These are phyloP conservation scores for Talaromyces sp. DNA, from an alignment of 2,329 filamentous ascomycete genomes.

Conservation along the genomic window DNA sequence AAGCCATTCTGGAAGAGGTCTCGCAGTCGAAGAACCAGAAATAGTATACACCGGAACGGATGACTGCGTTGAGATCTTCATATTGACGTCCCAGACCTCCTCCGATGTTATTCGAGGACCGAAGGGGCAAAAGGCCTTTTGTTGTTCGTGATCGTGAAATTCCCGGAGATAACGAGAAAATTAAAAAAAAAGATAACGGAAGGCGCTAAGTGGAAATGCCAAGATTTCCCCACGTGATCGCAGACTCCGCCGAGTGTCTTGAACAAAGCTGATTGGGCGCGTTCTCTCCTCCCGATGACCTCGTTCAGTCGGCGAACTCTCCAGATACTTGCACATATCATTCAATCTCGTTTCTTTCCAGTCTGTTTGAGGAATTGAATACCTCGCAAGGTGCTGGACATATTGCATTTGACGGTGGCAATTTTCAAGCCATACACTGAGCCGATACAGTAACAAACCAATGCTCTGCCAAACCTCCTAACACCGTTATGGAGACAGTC, in stretches of 20 bases:
- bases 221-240: slow-evolving; percentile 20
- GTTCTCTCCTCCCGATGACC: slow-evolving; percentile 14
- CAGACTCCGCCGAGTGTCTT: slow-evolving; percentile 13
- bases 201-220: slow-evolving; percentile 7
- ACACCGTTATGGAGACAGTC: slow-evolving; percentile 14
- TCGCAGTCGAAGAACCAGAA: slow-evolving; percentile 80
- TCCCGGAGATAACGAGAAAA: slow-evolving; percentile 16
- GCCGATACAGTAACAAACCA: neutral
- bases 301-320: slow-evolving; percentile 5
- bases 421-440: neutral
- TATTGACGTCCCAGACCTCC: slow-evolving; percentile 24
- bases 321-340: neutral
- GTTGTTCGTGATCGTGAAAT: neutral
- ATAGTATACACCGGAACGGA: slow-evolving; percentile 91
- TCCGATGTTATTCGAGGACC: neutral
- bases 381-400: neutral
- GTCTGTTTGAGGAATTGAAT: neutral
- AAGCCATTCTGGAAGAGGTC: slow-evolving; percentile 93
- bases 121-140: neutral
- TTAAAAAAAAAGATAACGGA: slow-evolving; percentile 25
- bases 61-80: slow-evolving; percentile 62
- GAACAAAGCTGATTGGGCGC: slow-evolving; percentile 17
- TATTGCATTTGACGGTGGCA: neutral
- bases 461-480: neutral
- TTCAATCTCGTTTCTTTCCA: neutral